Percentiles rank a stretch among this genome's conserved stretches.
Evolutionary conservation across 2,329 filamentous ascomycete species (phyloP).

Genomic region (Diaporthe humulicola): DNA sequence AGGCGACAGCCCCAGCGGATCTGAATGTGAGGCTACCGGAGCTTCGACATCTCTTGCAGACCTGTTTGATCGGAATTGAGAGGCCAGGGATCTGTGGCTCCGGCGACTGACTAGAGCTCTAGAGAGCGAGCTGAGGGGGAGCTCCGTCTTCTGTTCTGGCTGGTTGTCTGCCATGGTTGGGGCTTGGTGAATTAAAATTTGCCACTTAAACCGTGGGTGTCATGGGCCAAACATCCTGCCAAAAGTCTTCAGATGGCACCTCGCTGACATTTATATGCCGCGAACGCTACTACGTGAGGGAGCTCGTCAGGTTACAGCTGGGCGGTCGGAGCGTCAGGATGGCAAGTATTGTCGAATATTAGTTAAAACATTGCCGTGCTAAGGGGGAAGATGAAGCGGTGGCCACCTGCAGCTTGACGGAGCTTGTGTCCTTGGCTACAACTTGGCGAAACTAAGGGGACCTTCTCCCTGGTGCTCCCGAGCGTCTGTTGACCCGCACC

Average conservation of each 20-base stretch:
- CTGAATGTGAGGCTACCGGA: slow-evolving; percentile 1
- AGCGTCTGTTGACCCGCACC: slow-evolving; percentile 17
- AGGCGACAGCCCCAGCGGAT: slow-evolving; percentile 28
- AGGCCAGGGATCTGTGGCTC: slow-evolving; percentile 30
- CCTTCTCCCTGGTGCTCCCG: slow-evolving; percentile 20
- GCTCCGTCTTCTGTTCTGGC: slow-evolving; percentile 11
- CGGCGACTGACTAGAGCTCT: slow-evolving; percentile 29
- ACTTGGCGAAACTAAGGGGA: slow-evolving; percentile 30
- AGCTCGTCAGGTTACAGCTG: neutral
- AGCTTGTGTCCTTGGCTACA: slow-evolving; percentile 26
- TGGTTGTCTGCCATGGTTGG: slow-evolving; percentile 21
- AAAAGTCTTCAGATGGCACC: neutral
- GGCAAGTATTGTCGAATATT: slow-evolving; percentile 24
- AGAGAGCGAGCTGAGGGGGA: slow-evolving; percentile 29
- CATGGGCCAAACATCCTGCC: neutral
- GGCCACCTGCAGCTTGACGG: slow-evolving; percentile 1
- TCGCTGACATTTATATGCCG: slow-evolving; percentile 13
- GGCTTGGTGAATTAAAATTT: neutral
- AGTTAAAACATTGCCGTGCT: slow-evolving; percentile 15
- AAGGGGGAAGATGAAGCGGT: slow-evolving; percentile 20
- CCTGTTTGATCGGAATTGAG: slow-evolving; percentile 26
- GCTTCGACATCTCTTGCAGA: slow-evolving; percentile 36
- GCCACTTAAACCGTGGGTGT: neutral
- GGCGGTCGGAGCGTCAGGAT: neutral
- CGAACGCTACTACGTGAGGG: neutral